Evolutionary conservation across 2,329 filamentous ascomycete genomes (phyloP).

Genomic region (Bipolaris gigantea): DNA sequence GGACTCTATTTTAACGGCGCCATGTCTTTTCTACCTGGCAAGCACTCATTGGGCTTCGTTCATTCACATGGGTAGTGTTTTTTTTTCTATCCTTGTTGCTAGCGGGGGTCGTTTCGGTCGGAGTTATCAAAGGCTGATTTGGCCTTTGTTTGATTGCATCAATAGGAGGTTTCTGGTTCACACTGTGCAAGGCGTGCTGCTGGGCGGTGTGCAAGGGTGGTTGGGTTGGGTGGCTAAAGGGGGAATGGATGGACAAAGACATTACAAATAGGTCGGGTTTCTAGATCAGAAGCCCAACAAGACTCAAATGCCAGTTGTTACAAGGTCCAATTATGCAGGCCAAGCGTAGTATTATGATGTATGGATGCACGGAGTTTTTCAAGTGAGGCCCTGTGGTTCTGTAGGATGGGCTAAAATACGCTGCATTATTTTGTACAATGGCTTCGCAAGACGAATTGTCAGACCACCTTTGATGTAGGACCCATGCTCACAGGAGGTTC

Average conservation of each 20-base stretch:
- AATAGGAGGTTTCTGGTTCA: neutral
- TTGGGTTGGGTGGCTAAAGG: neutral
- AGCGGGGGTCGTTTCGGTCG: slow-evolving; percentile 8
- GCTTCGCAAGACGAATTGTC: neutral
- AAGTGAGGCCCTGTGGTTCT: neutral
- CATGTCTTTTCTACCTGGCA: slow-evolving; percentile 7
- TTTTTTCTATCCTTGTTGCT: neutral
- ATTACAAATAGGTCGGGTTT: neutral
- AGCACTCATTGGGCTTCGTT: slow-evolving; percentile 1
- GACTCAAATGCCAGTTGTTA: neutral
- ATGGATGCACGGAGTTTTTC: too few species aligned
- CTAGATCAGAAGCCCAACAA: neutral
- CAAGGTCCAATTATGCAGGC: neutral
- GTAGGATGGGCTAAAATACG: neutral
- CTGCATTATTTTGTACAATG: neutral
- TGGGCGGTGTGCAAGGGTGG: slow-evolving; percentile 8
- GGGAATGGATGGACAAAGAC: neutral
- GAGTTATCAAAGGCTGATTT: neutral
- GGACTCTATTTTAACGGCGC: neutral
- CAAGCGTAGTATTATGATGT: too few species aligned
- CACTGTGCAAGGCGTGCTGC: slow-evolving; percentile 7
- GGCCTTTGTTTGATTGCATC: slow-evolving; percentile 1
- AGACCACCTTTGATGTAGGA: neutral
- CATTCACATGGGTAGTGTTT: slow-evolving; percentile 2
- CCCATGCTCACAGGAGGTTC: neutral